Evolutionary conservation across 306 rosid genomes (phyloP), one percentile per base, ranked within the genome.

Genomic region (Ormosia semicastrata): DNA sequence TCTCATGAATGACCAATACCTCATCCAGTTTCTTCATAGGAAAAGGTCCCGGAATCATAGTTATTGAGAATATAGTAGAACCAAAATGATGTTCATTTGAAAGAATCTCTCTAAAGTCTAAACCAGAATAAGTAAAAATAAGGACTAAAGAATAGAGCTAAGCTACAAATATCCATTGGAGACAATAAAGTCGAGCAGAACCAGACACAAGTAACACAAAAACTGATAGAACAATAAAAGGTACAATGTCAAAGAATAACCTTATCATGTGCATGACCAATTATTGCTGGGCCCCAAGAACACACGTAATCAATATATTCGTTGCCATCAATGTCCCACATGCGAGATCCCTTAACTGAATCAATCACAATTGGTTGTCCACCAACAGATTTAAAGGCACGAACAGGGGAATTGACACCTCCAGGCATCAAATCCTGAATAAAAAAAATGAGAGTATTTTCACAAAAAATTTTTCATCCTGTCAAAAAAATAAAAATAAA

Each of bases 251-350:
- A 24, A 24, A 24, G 24, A 90, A 91, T 65, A 53, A 94, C 98
- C 97, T 90, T 82, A 81, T 92, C 97, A 83, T 95, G 96, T 1
- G 99, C 97, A 43, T 95, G 99, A 32, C 99, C 99, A 17, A 95
- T 93, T 36, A 95, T 93, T 6, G 98, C 99, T 37, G 99, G 99
- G 29, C 99, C 99, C 97, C 97, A 92, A 64, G 94, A 92, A 46
- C 97, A 92, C 13, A 92, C 97, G 44, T 92, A 92, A 86, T 90
- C 97, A 36, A 89, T 88, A 79, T 89, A 92, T 62, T 95, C 89
- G 34, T 95, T 95, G 66, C 97, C 99, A 57, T 95, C 99, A n/a
- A 95, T 91, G 84, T 95, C 98, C 96, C 93, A 85, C 99, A 93
- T 92, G 33, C 78, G 99, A 80, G 87, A 92, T n/a, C 99, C 99